Evolutionary conservation across 768 basidiomycete species (phyloP).

Genomic region (Termitomyces sp.): DNA sequence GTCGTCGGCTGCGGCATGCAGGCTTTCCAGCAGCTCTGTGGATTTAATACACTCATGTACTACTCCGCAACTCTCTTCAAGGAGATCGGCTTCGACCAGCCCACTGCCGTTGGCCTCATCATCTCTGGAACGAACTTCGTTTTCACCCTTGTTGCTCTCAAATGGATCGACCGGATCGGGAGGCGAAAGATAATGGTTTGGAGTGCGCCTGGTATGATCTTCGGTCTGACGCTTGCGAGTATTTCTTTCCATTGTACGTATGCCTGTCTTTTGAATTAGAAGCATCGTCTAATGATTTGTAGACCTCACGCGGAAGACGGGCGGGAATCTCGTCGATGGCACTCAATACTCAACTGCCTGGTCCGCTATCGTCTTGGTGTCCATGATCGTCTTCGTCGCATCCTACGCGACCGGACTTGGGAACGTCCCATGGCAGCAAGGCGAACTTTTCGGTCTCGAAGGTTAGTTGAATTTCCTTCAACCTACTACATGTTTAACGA

Average conservation of each 20-base stretch:
- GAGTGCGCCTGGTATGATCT: conserved; percentile 22
- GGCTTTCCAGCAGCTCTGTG: conserved; percentile 81
- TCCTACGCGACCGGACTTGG: conserved; percentile 80
- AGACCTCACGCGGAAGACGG: conserved; percentile 37
- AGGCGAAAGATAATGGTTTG: conserved; percentile 22
- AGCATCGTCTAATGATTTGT: neutral
- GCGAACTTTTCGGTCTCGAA: conserved; percentile 79
- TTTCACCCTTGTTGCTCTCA: conserved; percentile 12
- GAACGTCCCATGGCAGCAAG: conserved; percentile 87
- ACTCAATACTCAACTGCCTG: conserved; percentile 42
- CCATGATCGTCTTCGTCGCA: conserved; percentile 84
- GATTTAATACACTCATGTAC: conserved; percentile 80
- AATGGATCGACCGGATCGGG: conserved; percentile 20
- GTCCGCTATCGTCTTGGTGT: conserved; percentile 67
- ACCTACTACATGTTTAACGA: neutral
- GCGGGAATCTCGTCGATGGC: conserved; percentile 57
- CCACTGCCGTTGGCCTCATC: conserved; percentile 78
- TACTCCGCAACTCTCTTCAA: conserved; percentile 80
- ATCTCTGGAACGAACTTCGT: conserved; percentile 60
- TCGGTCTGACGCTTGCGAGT: conserved; percentile 20
- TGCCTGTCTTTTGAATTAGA: neutral
- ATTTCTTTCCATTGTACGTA: conserved; percentile 21
- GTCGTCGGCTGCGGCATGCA: conserved; percentile 81
- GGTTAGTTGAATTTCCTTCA: conserved; percentile 32
- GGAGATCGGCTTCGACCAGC: conserved; percentile 78